Base-by-base conservation (phyloP, 2,329 filamentous ascomycete genomes). In the Colletotrichum gloeosporioides region DNA sequence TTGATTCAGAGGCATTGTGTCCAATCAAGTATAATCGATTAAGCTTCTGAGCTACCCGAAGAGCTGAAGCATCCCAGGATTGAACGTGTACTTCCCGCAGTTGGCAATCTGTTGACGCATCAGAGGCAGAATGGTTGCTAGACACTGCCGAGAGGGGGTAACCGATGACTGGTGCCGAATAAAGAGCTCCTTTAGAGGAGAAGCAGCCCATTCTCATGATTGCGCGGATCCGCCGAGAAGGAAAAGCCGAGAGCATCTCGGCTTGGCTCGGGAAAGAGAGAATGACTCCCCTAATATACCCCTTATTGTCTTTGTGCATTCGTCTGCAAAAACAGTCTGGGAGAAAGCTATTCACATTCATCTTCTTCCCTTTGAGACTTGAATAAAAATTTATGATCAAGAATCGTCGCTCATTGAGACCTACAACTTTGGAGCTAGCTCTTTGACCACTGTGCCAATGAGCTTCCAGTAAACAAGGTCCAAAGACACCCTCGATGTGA, bases 271-370 rank as follows among this genome's bases (percentile, higher is more conserved):
- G n/a, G 0, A n/a, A 1, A 49, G 18, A 1, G 18, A 12, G 9
- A 0, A 9, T 44, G 0, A 1, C 8, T 6, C 9, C 39, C 8
- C 18, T 44, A 10, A 2, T 44, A n/a, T 44, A 12, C n/a, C 3
- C 0, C 18, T 0, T 2, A 0, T n/a, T 18, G 18, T 4, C 18
- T 49, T n/a, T 49, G 2, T 49, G 39, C 0, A 2, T 49, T n/a
- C n/a, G 1, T 49, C 2, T n/a, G 1, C 9, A 49, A 0, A 16
- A n/a, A n/a, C 0, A n/a, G 9, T n/a, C 18, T 49, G 39, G 18
- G 5, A 44, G 0, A 2, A 44, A n/a, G 3, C 39, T 44, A 5
- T n/a, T 2, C 3, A 12, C 39, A 1, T 44, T n/a, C 18, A 44
- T 9, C 3, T 44, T 5, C 2, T 44, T 10, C 39, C 39, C n/a